A percentile compares a stretch with the other conserved stretches of the same genome.
These are phyloP conservation scores for Podospora pseudocomata DNA, from an alignment of 495 filamentous ascomycete species.

Conservation along the genomic window DNA sequence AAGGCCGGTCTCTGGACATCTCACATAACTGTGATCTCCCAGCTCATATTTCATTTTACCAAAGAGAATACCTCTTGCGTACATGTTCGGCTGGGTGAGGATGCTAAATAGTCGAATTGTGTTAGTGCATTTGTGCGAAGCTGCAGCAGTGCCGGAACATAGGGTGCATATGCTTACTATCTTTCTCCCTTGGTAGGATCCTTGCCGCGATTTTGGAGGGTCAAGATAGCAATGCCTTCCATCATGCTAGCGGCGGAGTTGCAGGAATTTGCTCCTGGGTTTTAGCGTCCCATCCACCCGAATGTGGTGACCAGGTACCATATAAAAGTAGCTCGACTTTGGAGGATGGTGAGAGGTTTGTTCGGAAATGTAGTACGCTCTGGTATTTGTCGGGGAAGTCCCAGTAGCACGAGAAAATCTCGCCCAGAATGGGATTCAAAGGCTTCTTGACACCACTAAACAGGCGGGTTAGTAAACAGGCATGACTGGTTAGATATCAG, in stretches of 20 bases:
- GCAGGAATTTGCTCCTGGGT: conserved; percentile 88
- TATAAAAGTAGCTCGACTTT: conserved; percentile 98
- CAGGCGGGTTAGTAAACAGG: conserved; percentile 19
- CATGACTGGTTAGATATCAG: neutral
- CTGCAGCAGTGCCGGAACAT: neutral
- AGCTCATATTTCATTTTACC: conserved; percentile 99
- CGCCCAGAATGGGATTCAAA: conserved; percentile 93
- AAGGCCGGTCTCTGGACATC: conserved; percentile 81
- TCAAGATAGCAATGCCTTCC: conserved; percentile 89
- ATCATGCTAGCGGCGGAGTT: conserved; percentile 98
- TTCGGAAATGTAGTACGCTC: conserved; percentile 93
- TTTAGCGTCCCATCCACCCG: conserved; percentile 94
- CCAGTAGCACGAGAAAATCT: conserved; percentile 94
- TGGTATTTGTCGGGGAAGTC: conserved; percentile 81
- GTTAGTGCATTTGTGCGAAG: conserved; percentile 12
- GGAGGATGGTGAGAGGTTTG: conserved; percentile 93
- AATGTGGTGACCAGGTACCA: conserved; percentile 92
- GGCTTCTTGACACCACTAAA: conserved; percentile 95
- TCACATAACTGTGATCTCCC: conserved; percentile 92
- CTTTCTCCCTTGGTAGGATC: conserved; percentile 66
- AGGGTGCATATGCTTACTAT: conserved; percentile 63
- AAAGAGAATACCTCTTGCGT: conserved; percentile 93
- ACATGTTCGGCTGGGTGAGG: conserved; percentile 98
- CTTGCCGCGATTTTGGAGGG: conserved; percentile 71
- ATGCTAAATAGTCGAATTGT: conserved; percentile 48